Evolutionary conservation across 2,329 filamentous ascomycete genomes (phyloP).

Genomic region (Sclerotinia borealis): DNA sequence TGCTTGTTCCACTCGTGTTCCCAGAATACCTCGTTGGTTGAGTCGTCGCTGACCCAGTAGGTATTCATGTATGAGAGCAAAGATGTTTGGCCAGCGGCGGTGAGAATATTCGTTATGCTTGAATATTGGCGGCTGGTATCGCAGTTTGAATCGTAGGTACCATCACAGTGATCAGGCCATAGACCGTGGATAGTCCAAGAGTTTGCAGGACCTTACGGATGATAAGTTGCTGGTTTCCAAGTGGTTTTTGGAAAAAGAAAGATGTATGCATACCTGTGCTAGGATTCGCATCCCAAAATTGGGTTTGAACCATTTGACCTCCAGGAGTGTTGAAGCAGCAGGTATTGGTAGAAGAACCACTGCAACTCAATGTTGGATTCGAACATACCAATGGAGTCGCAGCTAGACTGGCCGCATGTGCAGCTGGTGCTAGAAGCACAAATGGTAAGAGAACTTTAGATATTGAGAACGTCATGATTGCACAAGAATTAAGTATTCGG

Average conservation of each 20-base stretch:
- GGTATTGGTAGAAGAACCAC: slow-evolving; percentile 50
- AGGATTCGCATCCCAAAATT: slow-evolving; percentile 70
- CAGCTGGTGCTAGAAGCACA: slow-evolving; percentile 7
- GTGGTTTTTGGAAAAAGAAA: background rate
- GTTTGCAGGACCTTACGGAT: slow-evolving; percentile 42
- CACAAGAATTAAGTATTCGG: background rate
- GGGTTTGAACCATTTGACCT: slow-evolving; percentile 65
- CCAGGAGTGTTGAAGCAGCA: slow-evolving; percentile 72
- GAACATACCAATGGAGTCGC: slow-evolving; percentile 25
- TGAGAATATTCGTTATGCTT: slow-evolving; percentile 58
- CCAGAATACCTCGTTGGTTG: slow-evolving; percentile 61
- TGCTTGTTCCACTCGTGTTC: slow-evolving; percentile 72
- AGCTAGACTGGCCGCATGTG: slow-evolving; percentile 15
- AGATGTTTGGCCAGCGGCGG: slow-evolving; percentile 46
- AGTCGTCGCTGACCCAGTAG: slow-evolving; percentile 56
- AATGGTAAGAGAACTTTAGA: slow-evolving; percentile 3
- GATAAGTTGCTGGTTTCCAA: background rate
- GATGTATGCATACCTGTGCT: slow-evolving; percentile 34
- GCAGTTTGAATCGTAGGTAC: slow-evolving; percentile 61
- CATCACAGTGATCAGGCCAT: slow-evolving; percentile 61
- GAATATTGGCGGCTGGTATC: slow-evolving; percentile 56
- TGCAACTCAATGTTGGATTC: slow-evolving; percentile 39
- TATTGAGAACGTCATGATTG: slow-evolving; percentile 3
- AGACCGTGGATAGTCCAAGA: slow-evolving; percentile 71
- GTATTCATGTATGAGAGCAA: slow-evolving; percentile 60